Evolutionary conservation across 208 protist species (phyloP).

Genomic region (Trypanosomatidae sp.): DNA sequence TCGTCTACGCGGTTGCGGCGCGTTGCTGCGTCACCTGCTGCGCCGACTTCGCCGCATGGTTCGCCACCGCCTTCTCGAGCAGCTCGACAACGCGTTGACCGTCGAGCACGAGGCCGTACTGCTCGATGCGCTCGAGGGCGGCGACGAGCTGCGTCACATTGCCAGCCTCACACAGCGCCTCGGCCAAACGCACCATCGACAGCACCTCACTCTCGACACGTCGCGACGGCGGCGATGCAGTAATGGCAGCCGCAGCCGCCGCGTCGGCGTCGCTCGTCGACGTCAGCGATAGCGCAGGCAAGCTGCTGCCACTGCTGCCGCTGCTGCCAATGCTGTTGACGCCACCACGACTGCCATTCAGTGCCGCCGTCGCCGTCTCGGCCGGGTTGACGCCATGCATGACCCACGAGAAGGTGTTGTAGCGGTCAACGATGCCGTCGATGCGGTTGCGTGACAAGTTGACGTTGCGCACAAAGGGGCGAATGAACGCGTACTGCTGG

Average conservation of each 20-base stretch:
- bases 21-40: too few species aligned
- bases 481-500: constrained; percentile 84
- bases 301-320: background rate
- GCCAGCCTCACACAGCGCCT: constrained; percentile 49
- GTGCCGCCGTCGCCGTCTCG: constrained; percentile 7
- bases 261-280: too few species aligned
- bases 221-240: background rate
- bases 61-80: constrained; percentile 51
- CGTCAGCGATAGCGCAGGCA: background rate
- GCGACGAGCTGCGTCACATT: constrained; percentile 46
- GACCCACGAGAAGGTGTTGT: constrained; percentile 44
- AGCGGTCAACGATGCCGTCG: constrained; percentile 63
- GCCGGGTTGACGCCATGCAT: constrained; percentile 49
- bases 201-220: constrained; percentile 19
- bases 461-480: constrained; percentile 78
- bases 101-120: constrained; percentile 29
- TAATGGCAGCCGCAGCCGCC: background rate
- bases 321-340: constrained; percentile 12
- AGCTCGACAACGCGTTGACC: constrained; percentile 26
- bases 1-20: too few species aligned
- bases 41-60: constrained; percentile 25
- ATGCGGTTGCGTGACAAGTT: constrained; percentile 74
- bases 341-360: constrained; percentile 4
- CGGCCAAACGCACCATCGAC: constrained; percentile 27
- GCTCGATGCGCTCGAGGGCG: constrained; percentile 34